These are phyloP conservation scores for Saururus chinensis DNA, from an alignment of 164 flowering plant species.

Conservation along the genomic window DNA sequence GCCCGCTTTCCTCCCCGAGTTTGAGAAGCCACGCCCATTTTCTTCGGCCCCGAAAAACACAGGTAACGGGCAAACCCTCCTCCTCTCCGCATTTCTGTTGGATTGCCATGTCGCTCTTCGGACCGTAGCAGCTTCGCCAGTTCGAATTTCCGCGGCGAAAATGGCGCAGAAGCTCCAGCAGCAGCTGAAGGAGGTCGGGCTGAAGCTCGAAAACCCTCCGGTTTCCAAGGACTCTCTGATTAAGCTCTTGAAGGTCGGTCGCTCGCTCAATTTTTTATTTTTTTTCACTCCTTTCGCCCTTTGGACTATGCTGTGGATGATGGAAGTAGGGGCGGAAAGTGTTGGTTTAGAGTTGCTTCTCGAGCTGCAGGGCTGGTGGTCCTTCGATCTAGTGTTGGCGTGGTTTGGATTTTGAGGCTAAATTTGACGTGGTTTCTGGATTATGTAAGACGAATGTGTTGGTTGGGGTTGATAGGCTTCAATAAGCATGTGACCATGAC, in stretches of 20 bases:
- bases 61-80: too few species aligned
- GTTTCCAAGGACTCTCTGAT: conserved; percentile 61
- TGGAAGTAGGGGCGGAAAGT: neutral
- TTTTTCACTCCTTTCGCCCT: neutral
- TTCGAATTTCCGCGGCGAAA: conserved; percentile 3
- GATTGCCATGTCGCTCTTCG: too few species aligned
- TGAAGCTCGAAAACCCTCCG: conserved; percentile 71
- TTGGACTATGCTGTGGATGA: neutral
- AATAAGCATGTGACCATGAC: too few species aligned
- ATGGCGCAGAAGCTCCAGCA: conserved; percentile 52
- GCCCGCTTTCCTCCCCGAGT: too few species aligned
- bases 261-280: neutral
- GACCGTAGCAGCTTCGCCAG: neutral
- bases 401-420: too few species aligned
- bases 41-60: too few species aligned
- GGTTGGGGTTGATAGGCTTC: too few species aligned
- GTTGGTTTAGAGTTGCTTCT: neutral
- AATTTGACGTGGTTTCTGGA: too few species aligned
- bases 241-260: conserved; percentile 68
- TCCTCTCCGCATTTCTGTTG: too few species aligned
- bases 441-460: too few species aligned
- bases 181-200: conserved; percentile 74
- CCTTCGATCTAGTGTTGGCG: too few species aligned
- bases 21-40: too few species aligned
- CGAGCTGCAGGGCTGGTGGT: neutral